Evolutionary conservation across 1,284 basidiomycete genomes (phyloP).

Genomic region (Apiotrichum brassicae): DNA sequence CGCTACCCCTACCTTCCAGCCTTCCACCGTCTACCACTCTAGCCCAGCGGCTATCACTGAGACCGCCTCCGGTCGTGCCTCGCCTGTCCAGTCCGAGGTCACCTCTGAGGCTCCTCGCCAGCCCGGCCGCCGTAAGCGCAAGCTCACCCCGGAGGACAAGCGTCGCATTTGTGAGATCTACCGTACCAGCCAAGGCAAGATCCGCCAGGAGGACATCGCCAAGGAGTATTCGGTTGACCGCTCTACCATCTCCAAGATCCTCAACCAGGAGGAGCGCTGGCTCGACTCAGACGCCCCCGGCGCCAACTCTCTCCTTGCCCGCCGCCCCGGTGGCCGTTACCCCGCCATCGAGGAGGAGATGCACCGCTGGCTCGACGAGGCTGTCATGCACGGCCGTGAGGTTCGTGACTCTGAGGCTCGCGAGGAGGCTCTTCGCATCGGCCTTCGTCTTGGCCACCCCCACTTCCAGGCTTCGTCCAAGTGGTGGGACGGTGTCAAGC

Average conservation of each 20-base stretch:
- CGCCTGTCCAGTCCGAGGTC: not conserved
- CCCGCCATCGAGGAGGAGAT: slow-evolving; percentile 22
- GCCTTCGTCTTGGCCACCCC: slow-evolving; percentile 15
- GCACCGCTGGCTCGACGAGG: slow-evolving; percentile 21
- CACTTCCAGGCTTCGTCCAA: slow-evolving; percentile 23
- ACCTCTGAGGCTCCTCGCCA: not conserved
- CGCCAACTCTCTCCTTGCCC: slow-evolving; percentile 8
- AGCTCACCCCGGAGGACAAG: slow-evolving; percentile 23
- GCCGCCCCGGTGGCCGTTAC: slow-evolving; percentile 19
- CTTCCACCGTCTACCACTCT: not conserved
- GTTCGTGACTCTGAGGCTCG: slow-evolving; percentile 19
- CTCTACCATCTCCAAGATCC: slow-evolving; percentile 21
- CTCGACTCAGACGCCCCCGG: slow-evolving; percentile 15
- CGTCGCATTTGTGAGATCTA: slow-evolving; percentile 22
- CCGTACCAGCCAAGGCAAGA: slow-evolving; percentile 21
- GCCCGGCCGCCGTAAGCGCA: slow-evolving; percentile 20
- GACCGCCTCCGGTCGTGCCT: slow-evolving; percentile 2
- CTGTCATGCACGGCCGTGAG: slow-evolving; percentile 17
- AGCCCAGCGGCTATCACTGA: not conserved
- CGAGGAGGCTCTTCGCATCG: slow-evolving; percentile 19
- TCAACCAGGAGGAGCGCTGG: slow-evolving; percentile 23
- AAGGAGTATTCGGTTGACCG: slow-evolving; percentile 24
- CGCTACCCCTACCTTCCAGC: not conserved
- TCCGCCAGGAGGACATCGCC: slow-evolving; percentile 23
- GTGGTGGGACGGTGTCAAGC: slow-evolving; percentile 25